Base-by-base conservation (phyloP, 2,329 filamentous ascomycete species). In the Fusarium fracticaudum region DNA sequence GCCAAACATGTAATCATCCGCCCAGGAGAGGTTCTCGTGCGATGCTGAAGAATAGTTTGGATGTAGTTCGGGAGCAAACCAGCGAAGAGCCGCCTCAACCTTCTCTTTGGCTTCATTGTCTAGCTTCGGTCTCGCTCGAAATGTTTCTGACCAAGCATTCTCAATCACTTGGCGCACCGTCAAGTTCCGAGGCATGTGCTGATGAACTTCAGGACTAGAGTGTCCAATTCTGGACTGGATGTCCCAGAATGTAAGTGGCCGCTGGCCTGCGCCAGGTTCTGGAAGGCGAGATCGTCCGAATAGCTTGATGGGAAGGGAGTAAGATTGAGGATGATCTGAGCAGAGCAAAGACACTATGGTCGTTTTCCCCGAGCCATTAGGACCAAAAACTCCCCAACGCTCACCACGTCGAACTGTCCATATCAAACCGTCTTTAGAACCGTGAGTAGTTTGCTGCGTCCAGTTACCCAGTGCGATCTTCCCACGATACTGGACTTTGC, bases 361-460 rank as follows among this genome's bases (percentile, higher is more conserved):
- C 1, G 96, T 99, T 85, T 99, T 99, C 24, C 96, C 96, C 2
- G 94, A 98, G 18, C 93, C 96, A 77, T 99, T 98, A 38, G 95
- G 93, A 0, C 96, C 96, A 79, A 99, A 96, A 24, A 98, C 89
- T 7, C 94, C 96, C 93, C 95, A 98, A 71, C 95, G 91, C 80
- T 98, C 91, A 31, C 96, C 95, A 59, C 92, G 90, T 44, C 91
- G 90, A 31, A 98, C 91, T 1, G 89, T 93, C 94, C 96, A 98
- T 79, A 92, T 88, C 11, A 98, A 85, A 0, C 96, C 96, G 3
- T 88, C 81, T 24, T 83, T 74, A 53, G 85, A 76, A 1, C 88
- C 88, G 8, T 88, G 76, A 18, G 87, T 80, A 4, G 79, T 82
- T n/a, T 86, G 78, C 81, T 94, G 89, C 20, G 86, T 85, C 95